Evolutionary conservation across 331 rosid genomes (phyloP), one percentile per base, ranked within the genome.

Genomic region (Quercus tomentella): DNA sequence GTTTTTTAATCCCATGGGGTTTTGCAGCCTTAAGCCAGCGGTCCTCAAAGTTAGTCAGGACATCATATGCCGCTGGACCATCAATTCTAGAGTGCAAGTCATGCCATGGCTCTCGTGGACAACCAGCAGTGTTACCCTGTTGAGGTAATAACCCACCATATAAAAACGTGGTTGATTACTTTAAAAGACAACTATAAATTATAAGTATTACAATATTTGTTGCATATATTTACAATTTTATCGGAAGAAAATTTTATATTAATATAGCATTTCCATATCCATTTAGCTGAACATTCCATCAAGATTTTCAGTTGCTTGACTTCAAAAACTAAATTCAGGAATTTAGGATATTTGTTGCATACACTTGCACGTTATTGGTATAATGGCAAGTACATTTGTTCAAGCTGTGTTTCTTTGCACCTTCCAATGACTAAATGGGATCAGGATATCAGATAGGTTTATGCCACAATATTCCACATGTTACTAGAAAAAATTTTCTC

Each of bases 31-130:
- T 90, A 62, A 89, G 78, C 99, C 99, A 96, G 52, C 99, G 96
- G 84, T 96, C 98, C 88, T 93, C 97, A 81, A 96, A 96, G 84
- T 96, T 96, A 26, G 87, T 83, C 86, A 96, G 80, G 84, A 96
- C 93, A 79, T 96, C 99, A 55, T 96, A 96, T 58, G 99, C 99
- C 5, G 97, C 99, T 33, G 99, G 97, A 78, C 99, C 93, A 51
- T 96, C 99, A 82, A 96, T 84, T 86, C 81, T 93, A 72, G 97
- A 91, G 85, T 96, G 99, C 89, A 96, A 80, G 86, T 96, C 99
- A 75, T 96, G 99, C 99, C 99, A 96, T 16, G 99, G 99, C 82
- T 96, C 97, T 83, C 99, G 84, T 75, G 97, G 99, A 90, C 98
- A 90, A 70, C 94, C 98, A 81, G 78, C 84, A 25, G 74, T 70